Evolutionary conservation across 208 protist genomes (phyloP), one percentile per base, ranked within the genome.

Genomic region (Angomonas desouzai): DNA sequence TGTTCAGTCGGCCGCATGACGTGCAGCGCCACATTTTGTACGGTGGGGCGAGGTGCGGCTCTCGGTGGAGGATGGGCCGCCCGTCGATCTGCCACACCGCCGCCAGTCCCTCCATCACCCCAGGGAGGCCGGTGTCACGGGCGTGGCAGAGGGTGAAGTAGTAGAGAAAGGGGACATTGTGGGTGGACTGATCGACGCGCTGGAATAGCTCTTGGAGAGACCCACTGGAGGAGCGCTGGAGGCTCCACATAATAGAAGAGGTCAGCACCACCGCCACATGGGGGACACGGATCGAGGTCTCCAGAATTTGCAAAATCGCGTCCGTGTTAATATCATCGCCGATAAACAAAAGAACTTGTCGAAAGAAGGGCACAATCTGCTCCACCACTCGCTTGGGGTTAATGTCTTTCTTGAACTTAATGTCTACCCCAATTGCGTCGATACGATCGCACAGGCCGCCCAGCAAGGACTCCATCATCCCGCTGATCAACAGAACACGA

Each of bases 271-370:
- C 82, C 18, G 78, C 74, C 57, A 76, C 60, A 32, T 53, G 3
- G 38, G 30, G 68, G 38, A 76, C 63, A 48, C 64, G 73, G 20
- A 95, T 30, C 10, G 84, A 58, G 16, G 73, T 73, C 70, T 95
- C 85, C 0, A 95, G 18, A 18, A 92, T 56, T 55, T 78, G 76
- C 33, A 95, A 66, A 45, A 95, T 75, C 60, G 79, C 77, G 36
- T 95, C 89, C 3, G 76, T 62, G 62, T 92, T 95, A 55, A 91
- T 29, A 70, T 95, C 89, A 63, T 95, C 89, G n/a, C 89, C 86
- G 23, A 92, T 36, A 67, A 78, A 90, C 36, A 45, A 53, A n/a
- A 90, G 47, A 20, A 65, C 64, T 16, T 73, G 69, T 18, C 74
- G 73, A 1, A 88, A 48, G 4, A 88, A 62, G 2, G 89, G 86